phyloP scores from a whole-genome alignment of 176 grass and related monocot genomes.

The Lolium multiflorum region DNA sequence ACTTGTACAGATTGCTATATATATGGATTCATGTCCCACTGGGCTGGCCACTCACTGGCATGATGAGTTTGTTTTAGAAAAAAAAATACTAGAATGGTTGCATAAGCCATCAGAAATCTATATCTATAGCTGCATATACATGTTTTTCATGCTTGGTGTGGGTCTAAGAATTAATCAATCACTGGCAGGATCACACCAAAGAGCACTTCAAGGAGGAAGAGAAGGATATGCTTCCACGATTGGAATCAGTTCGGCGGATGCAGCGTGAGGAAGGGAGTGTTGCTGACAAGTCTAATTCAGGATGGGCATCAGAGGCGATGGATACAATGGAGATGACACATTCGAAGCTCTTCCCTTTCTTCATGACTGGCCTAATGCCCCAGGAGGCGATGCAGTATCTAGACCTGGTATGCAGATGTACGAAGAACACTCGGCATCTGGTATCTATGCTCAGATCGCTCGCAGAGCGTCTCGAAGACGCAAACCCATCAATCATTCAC shows the following conservation, averaged over 20 bases:
- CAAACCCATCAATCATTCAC: slow-evolving; percentile 63
- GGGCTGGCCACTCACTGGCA: neutral
- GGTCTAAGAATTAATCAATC: slow-evolving; percentile 32
- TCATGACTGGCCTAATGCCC: slow-evolving; percentile 90
- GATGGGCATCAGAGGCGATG: slow-evolving; percentile 62
- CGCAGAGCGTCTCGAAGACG: slow-evolving; percentile 58
- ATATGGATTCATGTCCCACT: neutral
- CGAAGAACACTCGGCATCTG: slow-evolving; percentile 55
- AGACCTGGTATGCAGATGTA: slow-evolving; percentile 70
- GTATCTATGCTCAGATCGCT: slow-evolving; percentile 74
- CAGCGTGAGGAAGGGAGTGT: slow-evolving; percentile 65
- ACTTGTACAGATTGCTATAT: neutral
- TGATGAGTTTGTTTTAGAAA: neutral
- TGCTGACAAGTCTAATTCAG: slow-evolving; percentile 59
- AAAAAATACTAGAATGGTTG: neutral
- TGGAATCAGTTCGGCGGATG: slow-evolving; percentile 67
- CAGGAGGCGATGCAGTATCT: slow-evolving; percentile 91
- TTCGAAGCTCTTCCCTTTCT: slow-evolving; percentile 86
- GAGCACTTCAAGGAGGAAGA: slow-evolving; percentile 97
- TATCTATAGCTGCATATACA: neutral
- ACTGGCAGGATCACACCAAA: slow-evolving; percentile 74
- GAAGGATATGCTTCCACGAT: slow-evolving; percentile 68
- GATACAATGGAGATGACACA: slow-evolving; percentile 78
- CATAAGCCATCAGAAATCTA: neutral
- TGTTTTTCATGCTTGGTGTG: neutral